Percentiles rank a stretch among this genome's conserved stretches.
phyloP scores from a whole-genome alignment of 495 filamentous ascomycete genomes.

The Oleoguttula mirabilis region DNA sequence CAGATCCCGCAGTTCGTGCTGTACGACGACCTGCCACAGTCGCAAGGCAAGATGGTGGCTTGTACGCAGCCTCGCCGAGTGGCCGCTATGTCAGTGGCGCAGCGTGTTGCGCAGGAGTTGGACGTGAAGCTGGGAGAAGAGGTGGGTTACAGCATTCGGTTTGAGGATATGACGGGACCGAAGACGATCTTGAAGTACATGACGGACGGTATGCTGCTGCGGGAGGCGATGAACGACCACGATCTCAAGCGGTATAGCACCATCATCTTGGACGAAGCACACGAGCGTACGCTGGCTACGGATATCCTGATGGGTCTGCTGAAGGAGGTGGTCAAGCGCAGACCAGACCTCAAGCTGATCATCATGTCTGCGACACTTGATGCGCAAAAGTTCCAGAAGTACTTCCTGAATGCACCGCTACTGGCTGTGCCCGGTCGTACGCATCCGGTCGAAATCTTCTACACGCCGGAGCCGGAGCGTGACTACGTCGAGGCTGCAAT shows the following conservation, averaged over 20 bases:
- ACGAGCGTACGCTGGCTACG: conserved; percentile 93
- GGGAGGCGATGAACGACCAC: conserved; percentile 97
- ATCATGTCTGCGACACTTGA: conserved; percentile 94
- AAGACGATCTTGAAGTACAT: conserved; percentile 98
- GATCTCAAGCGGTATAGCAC: conserved; percentile 84
- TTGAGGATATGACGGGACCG: conserved; percentile 84
- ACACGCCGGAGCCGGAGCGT: conserved; percentile 88
- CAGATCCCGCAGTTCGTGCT: conserved; percentile 98
- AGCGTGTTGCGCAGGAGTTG: conserved; percentile 95
- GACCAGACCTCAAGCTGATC: conserved; percentile 84
- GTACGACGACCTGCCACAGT: conserved; percentile 88
- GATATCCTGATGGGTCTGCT: conserved; percentile 90
- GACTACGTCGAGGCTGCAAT: conserved; percentile 96
- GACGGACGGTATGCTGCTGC: conserved; percentile 98
- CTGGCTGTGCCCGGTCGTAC: conserved; percentile 92
- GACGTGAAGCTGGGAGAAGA: conserved; percentile 89
- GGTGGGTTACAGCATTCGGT: conserved; percentile 97
- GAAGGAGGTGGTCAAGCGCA: conserved; percentile 80
- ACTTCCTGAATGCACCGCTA: conserved; percentile 79
- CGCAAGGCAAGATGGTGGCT: conserved; percentile 74
- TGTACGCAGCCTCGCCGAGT: conserved; percentile 98
- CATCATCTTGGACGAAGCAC: conserved; percentile 97
- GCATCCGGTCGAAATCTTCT: conserved; percentile 95
- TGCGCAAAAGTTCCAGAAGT: conserved; percentile 95
- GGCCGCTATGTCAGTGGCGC: conserved; percentile 96